Evolutionary conservation across 2,329 filamentous ascomycete genomes (phyloP).

Genomic region (Pyricularia sp.): DNA sequence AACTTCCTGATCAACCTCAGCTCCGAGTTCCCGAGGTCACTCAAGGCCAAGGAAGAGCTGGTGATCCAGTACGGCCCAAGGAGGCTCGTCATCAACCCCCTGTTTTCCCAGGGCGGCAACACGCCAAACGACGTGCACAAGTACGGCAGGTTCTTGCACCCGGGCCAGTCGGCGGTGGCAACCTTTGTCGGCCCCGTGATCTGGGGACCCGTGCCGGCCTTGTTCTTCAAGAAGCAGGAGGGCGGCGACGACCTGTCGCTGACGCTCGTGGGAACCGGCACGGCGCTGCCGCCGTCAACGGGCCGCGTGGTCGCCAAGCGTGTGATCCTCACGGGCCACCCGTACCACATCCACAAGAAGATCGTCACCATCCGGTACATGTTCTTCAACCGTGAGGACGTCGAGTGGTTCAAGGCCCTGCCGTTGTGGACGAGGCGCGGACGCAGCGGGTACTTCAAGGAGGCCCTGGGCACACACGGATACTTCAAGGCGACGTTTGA

Average conservation of each 20-base stretch:
- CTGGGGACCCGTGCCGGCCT: slow-evolving; percentile 83
- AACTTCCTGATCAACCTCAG: slow-evolving; percentile 86
- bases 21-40: slow-evolving; percentile 62
- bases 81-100: slow-evolving; percentile 76
- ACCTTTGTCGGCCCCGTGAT: slow-evolving; percentile 84
- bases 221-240: slow-evolving; percentile 68
- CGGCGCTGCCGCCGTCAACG: slow-evolving; percentile 67
- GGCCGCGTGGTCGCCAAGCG: slow-evolving; percentile 85
- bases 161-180: slow-evolving; percentile 80
- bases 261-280: slow-evolving; percentile 76
- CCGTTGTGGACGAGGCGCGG: slow-evolving; percentile 91
- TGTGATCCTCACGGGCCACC: slow-evolving; percentile 87
- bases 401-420: slow-evolving; percentile 95
- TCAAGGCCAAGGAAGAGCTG: slow-evolving; percentile 88
- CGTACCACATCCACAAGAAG: slow-evolving; percentile 98
- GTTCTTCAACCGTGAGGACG: slow-evolving; percentile 97
- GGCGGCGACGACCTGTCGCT: slow-evolving; percentile 39
- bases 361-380: slow-evolving; percentile 97
- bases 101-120: slow-evolving; percentile 82
- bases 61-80: slow-evolving; percentile 87
- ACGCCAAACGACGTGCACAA: slow-evolving; percentile 98
- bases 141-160: slow-evolving; percentile 84
- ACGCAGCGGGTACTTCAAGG: slow-evolving; percentile 84
- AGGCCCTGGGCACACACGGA: slow-evolving; percentile 91
- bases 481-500: slow-evolving; percentile 99